Evolutionary conservation across 163 green algal genomes (phyloP).

Genomic region (Coccomyxa subellipsoidea): DNA sequence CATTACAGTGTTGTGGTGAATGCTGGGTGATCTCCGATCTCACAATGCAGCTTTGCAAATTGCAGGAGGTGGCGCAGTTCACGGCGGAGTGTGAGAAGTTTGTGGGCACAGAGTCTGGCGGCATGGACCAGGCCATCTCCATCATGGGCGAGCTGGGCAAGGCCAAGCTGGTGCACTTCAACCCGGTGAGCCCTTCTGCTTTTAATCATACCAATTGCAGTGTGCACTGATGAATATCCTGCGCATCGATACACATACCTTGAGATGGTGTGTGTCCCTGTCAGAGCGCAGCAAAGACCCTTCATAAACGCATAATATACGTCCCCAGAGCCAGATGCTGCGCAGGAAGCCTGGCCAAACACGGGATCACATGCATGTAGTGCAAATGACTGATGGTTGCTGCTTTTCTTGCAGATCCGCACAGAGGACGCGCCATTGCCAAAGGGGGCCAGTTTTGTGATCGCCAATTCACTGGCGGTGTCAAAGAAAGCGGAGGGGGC

Average conservation of each 20-base stretch:
- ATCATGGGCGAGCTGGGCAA: constrained; percentile 85
- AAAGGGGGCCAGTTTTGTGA: constrained; percentile 78
- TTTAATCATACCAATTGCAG: too few species aligned
- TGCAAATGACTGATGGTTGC: neutral
- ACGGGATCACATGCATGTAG: neutral
- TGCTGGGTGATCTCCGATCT: too few species aligned
- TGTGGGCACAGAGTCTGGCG: constrained; percentile 79
- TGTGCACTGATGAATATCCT: too few species aligned
- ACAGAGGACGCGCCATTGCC: constrained; percentile 81
- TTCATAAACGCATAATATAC: too few species aligned
- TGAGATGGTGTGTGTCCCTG: too few species aligned
- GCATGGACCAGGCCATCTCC: constrained; percentile 97
- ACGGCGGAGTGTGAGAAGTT: constrained; percentile 81
- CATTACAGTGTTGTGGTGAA: too few species aligned
- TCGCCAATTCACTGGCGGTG: constrained; percentile 89
- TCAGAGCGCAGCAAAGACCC: too few species aligned
- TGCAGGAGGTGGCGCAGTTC: constrained; percentile 78
- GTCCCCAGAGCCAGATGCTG: neutral
- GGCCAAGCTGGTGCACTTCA: constrained; percentile 91
- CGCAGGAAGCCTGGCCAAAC: neutral
- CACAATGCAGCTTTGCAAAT: too few species aligned
- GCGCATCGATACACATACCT: too few species aligned
- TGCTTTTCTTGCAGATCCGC: neutral
- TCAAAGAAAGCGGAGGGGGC: constrained; percentile 92
- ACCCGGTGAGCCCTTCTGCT: constrained; percentile 61